These are phyloP conservation scores for Phytophthora multivora DNA, from an alignment of 352 stramenopile species.

Conservation along the genomic window DNA sequence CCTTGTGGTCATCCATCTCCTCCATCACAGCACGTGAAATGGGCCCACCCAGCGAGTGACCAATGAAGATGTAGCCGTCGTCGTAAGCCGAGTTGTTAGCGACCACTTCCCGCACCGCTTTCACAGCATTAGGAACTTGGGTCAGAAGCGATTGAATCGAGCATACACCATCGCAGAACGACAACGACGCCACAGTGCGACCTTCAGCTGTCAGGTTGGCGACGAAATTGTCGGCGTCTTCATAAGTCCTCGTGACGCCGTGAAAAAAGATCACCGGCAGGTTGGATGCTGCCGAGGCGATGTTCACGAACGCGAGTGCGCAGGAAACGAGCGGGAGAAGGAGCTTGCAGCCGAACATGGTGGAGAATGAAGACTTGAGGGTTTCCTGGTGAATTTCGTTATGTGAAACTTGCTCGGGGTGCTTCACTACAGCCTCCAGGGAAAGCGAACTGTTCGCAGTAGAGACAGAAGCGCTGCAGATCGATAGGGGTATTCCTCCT, in stretches of 20 bases:
- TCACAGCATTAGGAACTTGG: slow-evolving; percentile 41
- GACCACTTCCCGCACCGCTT: slow-evolving; percentile 33
- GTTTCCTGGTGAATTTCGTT: slow-evolving; percentile 1
- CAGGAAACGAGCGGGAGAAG: slow-evolving; percentile 9
- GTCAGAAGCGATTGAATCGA: slow-evolving; percentile 28
- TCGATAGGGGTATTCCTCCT: background rate
- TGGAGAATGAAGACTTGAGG: slow-evolving; percentile 1
- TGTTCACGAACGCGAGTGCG: slow-evolving; percentile 4
- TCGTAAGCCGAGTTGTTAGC: slow-evolving; percentile 12
- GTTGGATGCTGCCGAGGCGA: slow-evolving; percentile 11
- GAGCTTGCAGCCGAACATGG: background rate
- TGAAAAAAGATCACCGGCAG: slow-evolving; percentile 57
- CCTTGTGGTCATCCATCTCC: slow-evolving; percentile 20
- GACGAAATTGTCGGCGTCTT: slow-evolving; percentile 17
- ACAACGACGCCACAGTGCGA: slow-evolving; percentile 36
- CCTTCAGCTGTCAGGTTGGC: slow-evolving; percentile 34
- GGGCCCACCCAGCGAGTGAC: slow-evolving; percentile 10
- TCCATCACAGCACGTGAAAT: slow-evolving; percentile 19
- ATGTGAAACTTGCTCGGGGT: background rate
- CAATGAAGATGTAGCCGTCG: slow-evolving; percentile 15
- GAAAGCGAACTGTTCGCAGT: background rate
- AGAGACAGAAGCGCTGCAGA: background rate
- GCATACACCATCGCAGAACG: slow-evolving; percentile 37
- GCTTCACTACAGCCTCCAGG: too few relatives aligned
- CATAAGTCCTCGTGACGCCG: slow-evolving; percentile 27